These are phyloP conservation scores for Dothistroma pini DNA, from an alignment of 2,329 filamentous ascomycete genomes.

Conservation along the genomic window DNA sequence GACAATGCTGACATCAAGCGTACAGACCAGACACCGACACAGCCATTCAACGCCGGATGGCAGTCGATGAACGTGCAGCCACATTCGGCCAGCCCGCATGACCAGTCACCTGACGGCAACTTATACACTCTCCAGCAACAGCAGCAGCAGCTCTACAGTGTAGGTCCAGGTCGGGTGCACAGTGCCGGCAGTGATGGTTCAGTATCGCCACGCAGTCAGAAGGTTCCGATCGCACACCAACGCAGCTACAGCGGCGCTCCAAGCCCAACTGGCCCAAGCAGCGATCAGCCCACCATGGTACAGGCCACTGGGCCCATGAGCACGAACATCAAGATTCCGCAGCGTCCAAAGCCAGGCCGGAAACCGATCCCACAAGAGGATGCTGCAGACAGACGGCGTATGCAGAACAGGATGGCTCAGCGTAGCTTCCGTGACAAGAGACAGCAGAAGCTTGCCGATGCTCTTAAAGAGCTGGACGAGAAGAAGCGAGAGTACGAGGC, in stretches of 20 bases:
- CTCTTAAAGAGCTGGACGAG: slow-evolving; percentile 14
- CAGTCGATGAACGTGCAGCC: not conserved
- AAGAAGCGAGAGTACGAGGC: slow-evolving; percentile 14
- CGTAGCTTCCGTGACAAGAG: slow-evolving; percentile 84
- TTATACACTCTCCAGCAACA: not conserved
- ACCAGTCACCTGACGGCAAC: not conserved
- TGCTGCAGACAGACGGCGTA: slow-evolving; percentile 87
- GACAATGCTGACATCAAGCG: slow-evolving; percentile 20
- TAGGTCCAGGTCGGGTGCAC: not conserved
- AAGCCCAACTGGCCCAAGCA: not conserved
- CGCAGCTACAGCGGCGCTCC: not conserved
- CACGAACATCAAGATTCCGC: slow-evolving; percentile 37
- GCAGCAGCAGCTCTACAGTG: not conserved
- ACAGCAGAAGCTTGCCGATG: slow-evolving; percentile 54
- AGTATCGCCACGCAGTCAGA: not conserved
- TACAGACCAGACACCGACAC: slow-evolving; percentile 12
- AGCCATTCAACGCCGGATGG: not conserved
- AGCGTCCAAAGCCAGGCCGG: slow-evolving; percentile 65
- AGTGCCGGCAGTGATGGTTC: slow-evolving; percentile 6
- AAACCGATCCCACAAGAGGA: slow-evolving; percentile 79
- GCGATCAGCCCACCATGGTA: slow-evolving; percentile 13
- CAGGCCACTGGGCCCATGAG: slow-evolving; percentile 37
- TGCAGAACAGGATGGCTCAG: slow-evolving; percentile 90
- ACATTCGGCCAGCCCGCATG: not conserved
- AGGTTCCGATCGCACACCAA: slow-evolving; percentile 2